Base-by-base conservation (phyloP, 1,139 yeast genomes). In the Hemisphaericaspora xylanilytica region DNA sequence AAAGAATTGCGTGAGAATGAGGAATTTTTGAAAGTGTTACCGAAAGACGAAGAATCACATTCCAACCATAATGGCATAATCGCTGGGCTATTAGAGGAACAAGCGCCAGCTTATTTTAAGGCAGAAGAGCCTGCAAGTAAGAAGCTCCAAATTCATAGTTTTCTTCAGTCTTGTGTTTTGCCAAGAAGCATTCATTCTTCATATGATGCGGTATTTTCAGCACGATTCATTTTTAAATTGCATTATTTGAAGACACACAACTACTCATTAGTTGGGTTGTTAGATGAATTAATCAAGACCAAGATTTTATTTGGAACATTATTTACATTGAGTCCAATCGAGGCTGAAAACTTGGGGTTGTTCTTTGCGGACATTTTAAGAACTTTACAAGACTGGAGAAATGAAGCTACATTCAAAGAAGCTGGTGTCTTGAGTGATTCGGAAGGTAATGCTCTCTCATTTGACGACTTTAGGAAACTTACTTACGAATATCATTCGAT, bases 121-220 rank as follows among this genome's bases (percentile, higher is more conserved):
- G 41, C 37, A 10, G 43, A 36, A 10, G 43, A 56, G n/a, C 10
- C 28, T 11, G 29, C 22, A 13, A 29, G 26, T 14, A 20, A 13
- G 10, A 22, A 31, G 17, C 41, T 52, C 14, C 33, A 41, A 35
- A 18, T 44, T 21, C 39, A 40, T 24, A 37, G 38, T 12, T 71
- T 88, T 41, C 55, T 87, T 26, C 82, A 84, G 44, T 62, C 63
- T 39, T 87, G 96, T 59, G 53, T 88, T 5, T 60, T 89, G 14
- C 97, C 96, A 12, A 70, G 97, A 50, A 75, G 83, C 3, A 59
- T 84, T 3, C 88, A 84, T 49, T 86, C 97, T 0, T 82, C 96
- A 0, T 77, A 82, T 45, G 98, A 90, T 63, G 96, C 97, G 0
- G 72, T 85, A 1, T 89, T 66, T 55, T 64, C 81, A 32, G 80